Base-by-base conservation (phyloP, 352 stramenopile genomes). In the Phytophthora sp. region DNA sequence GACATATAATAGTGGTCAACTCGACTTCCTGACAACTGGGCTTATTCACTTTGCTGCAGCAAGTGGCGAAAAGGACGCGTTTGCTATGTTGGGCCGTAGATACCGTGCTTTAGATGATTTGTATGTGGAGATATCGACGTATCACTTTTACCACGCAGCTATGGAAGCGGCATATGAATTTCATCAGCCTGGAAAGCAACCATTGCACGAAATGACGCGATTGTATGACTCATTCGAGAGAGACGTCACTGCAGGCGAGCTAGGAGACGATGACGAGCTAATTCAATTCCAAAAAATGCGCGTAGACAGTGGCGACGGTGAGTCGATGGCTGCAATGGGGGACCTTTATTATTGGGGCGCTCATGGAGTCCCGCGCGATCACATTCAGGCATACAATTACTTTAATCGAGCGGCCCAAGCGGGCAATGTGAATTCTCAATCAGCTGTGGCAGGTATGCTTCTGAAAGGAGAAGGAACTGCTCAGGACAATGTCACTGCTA, bases 311-410 rank as follows among this genome's bases (percentile, higher is more conserved):
- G 86, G 86, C 18, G 83, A 98, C 52, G 60, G 93, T 1, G 71
- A 77, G 2, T 80, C 91, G 0, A 93, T 97, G 78, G 64, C 88
- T 2, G 79, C 79, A 9, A 94, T 97, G 86, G 91, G 89, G 0
- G 90, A 96, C 41, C 56, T 97, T 16, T 94, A 95, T 47, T 98
- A 98, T 59, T 97, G 89, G 84, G 91, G 91, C 4, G 77, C 84
- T 5, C 79, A 86, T 12, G 91, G 91, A 3, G 41, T 97, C 8
- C 23, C 56, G 0, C 79, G 90, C 16, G 81, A 98, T 46, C 89
- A 97, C 18, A 42, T 39, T 13, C 76, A 77, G 7, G 91, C 91
- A 23, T 85, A 84, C 27, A 39, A 63, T 2, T 98, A 96, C 59
- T 97, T 94, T 57, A 44, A 81, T 15, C 65, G 75, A 36, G 91